A percentile compares a stretch with the other conserved stretches of the same genome.
Evolutionary conservation across 768 basidiomycete species (phyloP).

Genomic region (Lactarius sp.): DNA sequence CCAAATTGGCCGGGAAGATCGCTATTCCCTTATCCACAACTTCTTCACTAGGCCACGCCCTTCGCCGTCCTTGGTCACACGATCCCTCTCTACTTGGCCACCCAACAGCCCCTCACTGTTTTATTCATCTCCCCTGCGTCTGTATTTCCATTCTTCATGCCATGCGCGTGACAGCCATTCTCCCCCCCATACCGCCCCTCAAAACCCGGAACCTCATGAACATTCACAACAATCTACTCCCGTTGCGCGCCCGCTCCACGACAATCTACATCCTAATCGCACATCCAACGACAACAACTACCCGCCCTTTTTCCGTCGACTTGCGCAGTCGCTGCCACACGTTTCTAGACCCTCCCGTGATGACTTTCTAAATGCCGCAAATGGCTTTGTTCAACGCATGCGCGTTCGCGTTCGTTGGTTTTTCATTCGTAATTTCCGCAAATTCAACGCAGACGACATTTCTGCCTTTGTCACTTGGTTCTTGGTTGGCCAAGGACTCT

Average conservation of each 20-base stretch:
- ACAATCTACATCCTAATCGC: neutral
- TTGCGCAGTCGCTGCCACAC: slow-evolving; percentile 74
- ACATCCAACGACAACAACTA: slow-evolving; percentile 55
- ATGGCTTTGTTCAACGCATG: slow-evolving; percentile 84
- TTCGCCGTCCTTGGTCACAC: neutral
- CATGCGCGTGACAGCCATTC: neutral
- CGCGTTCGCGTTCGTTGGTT: slow-evolving; percentile 97
- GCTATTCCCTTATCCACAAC: slow-evolving; percentile 28
- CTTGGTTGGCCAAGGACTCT: slow-evolving; percentile 89
- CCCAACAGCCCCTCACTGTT: neutral
- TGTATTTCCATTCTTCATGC: slow-evolving; percentile 3
- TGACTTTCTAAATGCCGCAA: slow-evolving; percentile 81
- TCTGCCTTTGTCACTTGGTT: slow-evolving; percentile 97
- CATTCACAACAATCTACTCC: neutral
- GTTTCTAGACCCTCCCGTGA: slow-evolving; percentile 79
- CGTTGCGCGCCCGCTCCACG: neutral
- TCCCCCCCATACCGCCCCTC: neutral
- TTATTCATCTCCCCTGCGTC: neutral
- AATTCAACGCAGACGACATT: slow-evolving; percentile 94
- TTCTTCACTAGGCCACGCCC: slow-evolving; percentile 25
- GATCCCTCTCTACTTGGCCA: neutral
- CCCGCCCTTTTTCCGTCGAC: slow-evolving; percentile 72
- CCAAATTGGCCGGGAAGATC: slow-evolving; percentile 22
- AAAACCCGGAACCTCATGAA: neutral
- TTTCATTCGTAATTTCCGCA: slow-evolving; percentile 89